phyloP scores from a whole-genome alignment of 768 basidiomycete species.

The Lentinula sp. region DNA sequence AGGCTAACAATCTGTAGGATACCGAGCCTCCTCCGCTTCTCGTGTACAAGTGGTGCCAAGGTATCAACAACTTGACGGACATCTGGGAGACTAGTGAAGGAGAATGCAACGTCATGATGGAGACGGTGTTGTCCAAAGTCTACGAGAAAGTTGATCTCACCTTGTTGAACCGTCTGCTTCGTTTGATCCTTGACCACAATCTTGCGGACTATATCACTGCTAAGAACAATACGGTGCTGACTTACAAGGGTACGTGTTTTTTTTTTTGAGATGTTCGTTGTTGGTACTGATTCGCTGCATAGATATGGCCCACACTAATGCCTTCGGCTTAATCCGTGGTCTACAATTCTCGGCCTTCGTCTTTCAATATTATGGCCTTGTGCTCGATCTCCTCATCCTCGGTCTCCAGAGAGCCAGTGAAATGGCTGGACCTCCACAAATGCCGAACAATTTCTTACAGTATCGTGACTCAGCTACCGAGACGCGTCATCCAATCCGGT shows the following conservation, averaged over 20 bases:
- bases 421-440: constrained; percentile 96
- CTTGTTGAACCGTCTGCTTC: constrained; percentile 88
- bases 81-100: constrained; percentile 99
- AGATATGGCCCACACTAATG: constrained; percentile 97
- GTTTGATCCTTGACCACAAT: constrained; percentile 97
- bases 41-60: constrained; percentile 99
- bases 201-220: constrained; percentile 98
- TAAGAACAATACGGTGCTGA: constrained; percentile 95
- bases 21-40: constrained; percentile 95
- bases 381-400: constrained; percentile 91
- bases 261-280: background rate
- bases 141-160: constrained; percentile 99
- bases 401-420: constrained; percentile 98
- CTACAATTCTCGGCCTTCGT: constrained; percentile 98
- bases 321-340: constrained; percentile 94
- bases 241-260: constrained; percentile 63
- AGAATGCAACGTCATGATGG: constrained; percentile 98
- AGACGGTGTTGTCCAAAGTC: constrained; percentile 94
- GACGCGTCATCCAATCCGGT: constrained; percentile 93
- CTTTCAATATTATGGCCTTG: constrained; percentile 97
- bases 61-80: constrained; percentile 97
- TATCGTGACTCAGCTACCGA: constrained; percentile 94
- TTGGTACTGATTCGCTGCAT: constrained; percentile 4
- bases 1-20: constrained; percentile 37
- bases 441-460: constrained; percentile 98